Percentiles rank a stretch among this genome's conserved stretches.
Evolutionary conservation across 495 filamentous ascomycete genomes (phyloP).

Genomic region (Penicillium pancosmium): DNA sequence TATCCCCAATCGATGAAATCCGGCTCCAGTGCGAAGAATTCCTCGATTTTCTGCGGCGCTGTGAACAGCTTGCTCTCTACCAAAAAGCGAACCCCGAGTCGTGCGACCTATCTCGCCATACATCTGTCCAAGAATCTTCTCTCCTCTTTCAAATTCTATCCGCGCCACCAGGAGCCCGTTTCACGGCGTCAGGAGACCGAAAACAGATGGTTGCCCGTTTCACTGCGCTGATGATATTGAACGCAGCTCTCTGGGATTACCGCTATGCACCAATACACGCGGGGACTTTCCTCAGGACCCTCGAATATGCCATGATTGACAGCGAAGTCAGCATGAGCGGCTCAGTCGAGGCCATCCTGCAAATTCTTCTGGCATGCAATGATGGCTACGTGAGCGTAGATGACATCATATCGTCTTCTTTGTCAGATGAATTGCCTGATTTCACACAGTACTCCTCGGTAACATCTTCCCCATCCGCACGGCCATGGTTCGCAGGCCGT

Average conservation of each 20-base stretch:
- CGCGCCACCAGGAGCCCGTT: constrained; percentile 33
- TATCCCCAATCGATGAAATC: constrained; percentile 33
- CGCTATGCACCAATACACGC: constrained; percentile 29
- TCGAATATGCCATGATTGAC: constrained; percentile 32
- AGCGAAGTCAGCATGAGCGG: constrained; percentile 43
- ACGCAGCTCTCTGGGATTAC: constrained; percentile 48
- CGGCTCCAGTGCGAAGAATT: constrained; percentile 41
- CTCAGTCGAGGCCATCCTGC: constrained; percentile 42
- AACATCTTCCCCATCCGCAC: constrained; percentile 28
- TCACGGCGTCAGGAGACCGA: constrained; percentile 35
- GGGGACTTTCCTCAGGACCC: constrained; percentile 35
- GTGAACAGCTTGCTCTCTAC: constrained; percentile 37
- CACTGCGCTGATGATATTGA: constrained; percentile 37
- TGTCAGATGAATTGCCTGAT: constrained; percentile 21
- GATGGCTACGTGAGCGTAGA: constrained; percentile 21
- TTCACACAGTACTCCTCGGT: constrained; percentile 37
- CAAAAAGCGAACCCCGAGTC: constrained; percentile 23
- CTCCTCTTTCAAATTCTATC: constrained; percentile 34
- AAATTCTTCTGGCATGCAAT: constrained; percentile 43
- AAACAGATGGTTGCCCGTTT: constrained; percentile 43
- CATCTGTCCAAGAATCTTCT: constrained; percentile 30
- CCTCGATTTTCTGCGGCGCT: constrained; percentile 40
- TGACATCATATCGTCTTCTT: background rate
- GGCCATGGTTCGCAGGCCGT: constrained; percentile 45
- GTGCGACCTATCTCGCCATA: constrained; percentile 25